Conservation (phyloP, 169 alveolate genomes). For the Amoebophrya sp. region DNA sequence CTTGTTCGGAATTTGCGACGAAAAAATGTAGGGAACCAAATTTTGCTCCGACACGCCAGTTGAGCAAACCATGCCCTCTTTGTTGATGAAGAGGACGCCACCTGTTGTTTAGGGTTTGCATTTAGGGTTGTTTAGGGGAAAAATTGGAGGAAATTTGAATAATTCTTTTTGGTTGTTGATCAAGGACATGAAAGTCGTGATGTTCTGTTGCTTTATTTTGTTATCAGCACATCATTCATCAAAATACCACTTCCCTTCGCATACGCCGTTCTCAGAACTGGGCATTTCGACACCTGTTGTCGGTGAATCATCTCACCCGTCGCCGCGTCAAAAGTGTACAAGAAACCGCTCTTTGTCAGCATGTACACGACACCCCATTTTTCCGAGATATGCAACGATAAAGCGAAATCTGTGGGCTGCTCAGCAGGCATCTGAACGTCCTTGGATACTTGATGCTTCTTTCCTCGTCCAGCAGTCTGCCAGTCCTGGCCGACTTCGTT, state of each 20-base stretch:
- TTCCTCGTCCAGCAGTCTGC: background rate
- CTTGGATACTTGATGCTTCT: background rate
- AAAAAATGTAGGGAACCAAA: background rate
- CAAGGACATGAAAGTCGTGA: constrained; percentile 44
- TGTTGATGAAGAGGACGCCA: constrained; percentile 53
- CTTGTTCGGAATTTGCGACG: background rate
- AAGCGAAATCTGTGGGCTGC: constrained; percentile 54
- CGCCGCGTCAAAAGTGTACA: constrained; percentile 54
- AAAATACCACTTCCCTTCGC: background rate
- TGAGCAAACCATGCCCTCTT: constrained; percentile 49
- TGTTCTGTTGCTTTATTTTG: constrained; percentile 45
- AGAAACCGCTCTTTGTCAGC: constrained; percentile 61
- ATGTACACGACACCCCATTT: constrained; percentile 54
- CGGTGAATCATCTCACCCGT: constrained; percentile 49
- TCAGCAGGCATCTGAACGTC: constrained; percentile 26
- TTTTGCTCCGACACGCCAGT: constrained; percentile 23
- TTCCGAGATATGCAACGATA: constrained; percentile 47
- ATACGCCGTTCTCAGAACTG: background rate
- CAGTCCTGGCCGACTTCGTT: background rate
- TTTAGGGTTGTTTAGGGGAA: too few relatives aligned
- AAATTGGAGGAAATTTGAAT: too few relatives aligned
- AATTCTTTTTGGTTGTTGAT: constrained; percentile 43
- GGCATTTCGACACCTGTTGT: background rate
- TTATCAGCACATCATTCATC: constrained; percentile 7
- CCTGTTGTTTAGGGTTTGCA: too few relatives aligned